Evolutionary conservation across 768 basidiomycete species (phyloP), one percentile per base, ranked within the genome.

Genomic region (Leucocoprinus sp.): DNA sequence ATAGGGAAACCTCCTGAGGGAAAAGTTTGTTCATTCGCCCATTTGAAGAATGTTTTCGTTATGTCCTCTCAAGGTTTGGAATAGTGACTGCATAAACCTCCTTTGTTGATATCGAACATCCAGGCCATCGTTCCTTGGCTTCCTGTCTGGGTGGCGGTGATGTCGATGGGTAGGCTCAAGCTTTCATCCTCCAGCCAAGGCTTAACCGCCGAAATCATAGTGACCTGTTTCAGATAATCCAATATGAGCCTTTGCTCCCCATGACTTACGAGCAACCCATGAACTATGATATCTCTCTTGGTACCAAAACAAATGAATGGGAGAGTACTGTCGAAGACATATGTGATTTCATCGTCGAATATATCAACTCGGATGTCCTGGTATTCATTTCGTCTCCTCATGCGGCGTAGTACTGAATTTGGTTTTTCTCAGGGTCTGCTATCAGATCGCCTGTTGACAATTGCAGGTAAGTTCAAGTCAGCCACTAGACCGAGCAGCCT

Each of bases 341-440:
- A 11, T 84, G 83, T 50, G 70, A 91, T 46, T 91, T 92, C 53
- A 66, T 92, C 18, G 78, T 88, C 11, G 80, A 91, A 53, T 92
- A 90, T 45, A 87, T 92, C 57, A 74, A 85, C 51, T 87, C 86
- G 0, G 86, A 91, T 55, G 74, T 88, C 34, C 61, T 88, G 71
- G 85, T 87, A 61, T 15, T 72, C 17, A 14, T 5, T 1, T 35
- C 17, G 3, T 36, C 29, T 14, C 24, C 15, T 11, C 7, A 8
- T 8, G 31, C n/a, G 35, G 15, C 14, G 23, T 22, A 17, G 27
- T 51, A 11, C 11, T 21, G 15, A 47, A 19, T 44, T 35, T 29
- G 22, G 22, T 35, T 14, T 6, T 48, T 29, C 29, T 9, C 45
- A 86, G 85, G 84, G 86, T 8, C 64, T 90, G 7, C 52, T 89